A percentile compares a stretch with the other conserved stretches of the same genome.
phyloP scores from a whole-genome alignment of 495 filamentous ascomycete species.

The Staphylotrichum longicolle region DNA sequence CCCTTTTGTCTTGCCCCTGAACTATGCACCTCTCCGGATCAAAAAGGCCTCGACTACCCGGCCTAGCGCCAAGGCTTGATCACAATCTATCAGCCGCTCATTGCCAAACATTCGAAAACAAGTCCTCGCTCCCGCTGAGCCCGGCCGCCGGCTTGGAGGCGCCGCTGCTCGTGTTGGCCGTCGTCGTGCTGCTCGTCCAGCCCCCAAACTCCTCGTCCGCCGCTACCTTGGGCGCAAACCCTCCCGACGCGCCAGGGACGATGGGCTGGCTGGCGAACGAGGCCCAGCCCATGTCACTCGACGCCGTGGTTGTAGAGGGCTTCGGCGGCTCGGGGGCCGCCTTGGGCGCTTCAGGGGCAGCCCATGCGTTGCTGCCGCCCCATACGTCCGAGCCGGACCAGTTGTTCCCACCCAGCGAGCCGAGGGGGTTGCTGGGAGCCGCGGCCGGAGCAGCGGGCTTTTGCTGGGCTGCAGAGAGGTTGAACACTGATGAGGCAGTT shows the following conservation, averaged over 20 bases:
- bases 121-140: conserved; percentile 71
- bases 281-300: conserved; percentile 58
- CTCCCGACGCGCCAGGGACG: conserved; percentile 51
- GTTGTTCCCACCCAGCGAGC: conserved; percentile 39
- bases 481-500: conserved; percentile 65
- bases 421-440: conserved; percentile 30
- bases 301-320: conserved; percentile 33
- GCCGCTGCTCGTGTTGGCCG: conserved; percentile 35
- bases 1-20: neutral
- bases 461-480: conserved; percentile 60
- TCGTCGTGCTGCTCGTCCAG: conserved; percentile 69
- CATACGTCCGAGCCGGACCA: conserved; percentile 53
- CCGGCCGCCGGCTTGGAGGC: conserved; percentile 45
- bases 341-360: conserved; percentile 45
- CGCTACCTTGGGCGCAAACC: conserved; percentile 63
- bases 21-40: neutral
- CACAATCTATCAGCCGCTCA: conserved; percentile 34
- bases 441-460: conserved; percentile 49
- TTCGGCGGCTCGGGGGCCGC: conserved; percentile 34
- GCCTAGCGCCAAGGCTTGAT: neutral
- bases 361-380: conserved; percentile 56
- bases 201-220: conserved; percentile 93
- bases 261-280: conserved; percentile 54
- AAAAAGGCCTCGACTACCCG: neutral
- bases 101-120: conserved; percentile 94